Evolutionary conservation across 2,329 filamentous ascomycete species (phyloP), one percentile per base, ranked within the genome.

Genomic region (Cladorrhinum sp.): DNA sequence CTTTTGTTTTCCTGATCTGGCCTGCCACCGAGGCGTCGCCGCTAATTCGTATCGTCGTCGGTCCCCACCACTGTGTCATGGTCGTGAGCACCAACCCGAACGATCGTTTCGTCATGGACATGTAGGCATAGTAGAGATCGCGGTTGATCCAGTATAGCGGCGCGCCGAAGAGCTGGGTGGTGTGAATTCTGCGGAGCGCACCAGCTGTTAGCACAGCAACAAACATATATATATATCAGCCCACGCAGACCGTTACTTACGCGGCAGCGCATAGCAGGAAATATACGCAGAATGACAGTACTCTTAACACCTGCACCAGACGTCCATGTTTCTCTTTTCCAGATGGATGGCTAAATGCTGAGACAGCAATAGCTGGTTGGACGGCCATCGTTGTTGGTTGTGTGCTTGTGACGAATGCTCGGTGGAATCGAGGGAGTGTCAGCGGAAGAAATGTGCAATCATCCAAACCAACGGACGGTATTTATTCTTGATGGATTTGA

Each of bases 31-130:
- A 91, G 56, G 84, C 86, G 74, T 96, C 91, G 48, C 92, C 92
- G 72, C 91, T 95, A 69, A 96, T 89, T 58, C 90, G 83, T 59
- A 96, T 88, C 3, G 86, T 83, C 0, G 91, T 95, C 2, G 91
- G 90, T n/a, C 89, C 88, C 88, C 91, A 96, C 80, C 90, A 90
- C 70, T 94, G 86, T 14, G 91, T 96, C 79, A 94, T 86, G 50
- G 88, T 89, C 20, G 89, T 92, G 64, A 88, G 86, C 50, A 92
- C 77, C 16, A 96, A 82, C 39, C 89, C 90, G 73, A 96, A 96
- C 1, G 85, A 90, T 70, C 91, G 86, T 74, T 96, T 96, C 10
- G 91, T 95, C 73, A 92, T 83, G 46, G 91, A 86, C 85, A 96
- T 96, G 76, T 92, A 96, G 64, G 87, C 84, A 74, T 96, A 90